These are phyloP conservation scores for Cercospora brassicicola DNA, from an alignment of 2,329 filamentous ascomycete genomes.

Conservation along the genomic window DNA sequence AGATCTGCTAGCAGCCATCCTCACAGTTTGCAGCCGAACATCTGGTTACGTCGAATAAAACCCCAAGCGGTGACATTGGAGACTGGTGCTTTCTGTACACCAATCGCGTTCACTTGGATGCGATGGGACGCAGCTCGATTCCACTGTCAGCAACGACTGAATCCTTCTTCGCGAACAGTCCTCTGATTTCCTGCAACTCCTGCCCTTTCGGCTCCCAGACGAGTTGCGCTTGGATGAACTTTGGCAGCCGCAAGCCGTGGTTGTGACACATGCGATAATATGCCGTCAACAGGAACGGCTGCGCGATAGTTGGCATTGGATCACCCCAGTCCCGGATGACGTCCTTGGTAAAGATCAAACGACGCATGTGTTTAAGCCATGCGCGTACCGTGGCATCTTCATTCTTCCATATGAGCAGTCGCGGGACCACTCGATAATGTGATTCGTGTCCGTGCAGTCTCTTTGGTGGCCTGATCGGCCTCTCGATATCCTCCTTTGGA, in stretches of 20 bases:
- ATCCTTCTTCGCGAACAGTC: conserved; percentile 8
- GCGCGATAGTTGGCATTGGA: conserved; percentile 32
- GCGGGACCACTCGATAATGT: conserved; percentile 20
- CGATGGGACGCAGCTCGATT: not conserved
- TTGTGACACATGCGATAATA: conserved; percentile 30
- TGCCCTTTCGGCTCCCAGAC: conserved; percentile 19
- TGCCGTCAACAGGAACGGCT: conserved; percentile 37
- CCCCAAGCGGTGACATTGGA: not conserved
- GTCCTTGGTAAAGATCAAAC: conserved; percentile 35
- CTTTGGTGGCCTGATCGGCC: conserved; percentile 22
- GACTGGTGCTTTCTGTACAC: not conserved
- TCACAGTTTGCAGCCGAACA: not conserved
- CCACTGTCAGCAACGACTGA: conserved; percentile 6
- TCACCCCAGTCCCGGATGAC: conserved; percentile 35
- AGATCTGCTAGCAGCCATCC: not conserved
- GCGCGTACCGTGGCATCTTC: conserved; percentile 21
- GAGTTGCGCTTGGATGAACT: conserved; percentile 21
- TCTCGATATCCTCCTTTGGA: conserved; percentile 22
- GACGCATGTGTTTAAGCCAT: conserved; percentile 34
- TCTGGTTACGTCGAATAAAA: not conserved
- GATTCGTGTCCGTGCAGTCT: conserved; percentile 13
- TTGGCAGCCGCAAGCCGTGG: conserved; percentile 16
- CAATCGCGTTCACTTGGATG: not conserved
- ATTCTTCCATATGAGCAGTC: conserved; percentile 36
- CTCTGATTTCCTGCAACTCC: conserved; percentile 13